Conservation (phyloP, 371 early-diverging fungal genomes). For the Mucor racemosus region DNA sequence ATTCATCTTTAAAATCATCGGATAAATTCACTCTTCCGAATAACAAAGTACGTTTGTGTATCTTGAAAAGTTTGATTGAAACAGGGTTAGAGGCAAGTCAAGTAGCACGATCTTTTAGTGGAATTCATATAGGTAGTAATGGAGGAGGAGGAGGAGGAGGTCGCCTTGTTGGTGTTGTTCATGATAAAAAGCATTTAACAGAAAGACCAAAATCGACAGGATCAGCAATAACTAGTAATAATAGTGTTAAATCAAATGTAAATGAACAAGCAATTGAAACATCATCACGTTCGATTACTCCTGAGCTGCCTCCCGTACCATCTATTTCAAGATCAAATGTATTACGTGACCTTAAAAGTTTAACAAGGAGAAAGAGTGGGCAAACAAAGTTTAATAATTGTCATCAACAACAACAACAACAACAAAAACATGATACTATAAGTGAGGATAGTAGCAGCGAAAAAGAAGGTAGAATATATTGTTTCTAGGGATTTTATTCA, state of each 20-base stretch:
- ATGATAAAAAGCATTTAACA: not conserved
- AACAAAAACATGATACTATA: not conserved
- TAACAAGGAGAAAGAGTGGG: constrained; percentile 36
- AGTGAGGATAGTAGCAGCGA: not conserved
- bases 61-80: constrained; percentile 47
- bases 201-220: constrained; percentile 26
- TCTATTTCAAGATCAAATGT: constrained; percentile 43
- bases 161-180: not conserved
- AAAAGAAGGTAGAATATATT: not conserved
- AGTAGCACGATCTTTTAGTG: constrained; percentile 12
- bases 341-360: constrained; percentile 40
- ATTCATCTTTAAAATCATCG: constrained; percentile 69
- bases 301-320: constrained; percentile 32
- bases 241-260: not conserved
- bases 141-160: not conserved
- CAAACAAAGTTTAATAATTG: not conserved
- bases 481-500: not conserved
- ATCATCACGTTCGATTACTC: not conserved
- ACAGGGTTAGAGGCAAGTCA: constrained; percentile 34
- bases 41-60: constrained; percentile 51
- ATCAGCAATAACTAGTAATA: not conserved
- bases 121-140: not conserved
- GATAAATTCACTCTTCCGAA: constrained; percentile 63
- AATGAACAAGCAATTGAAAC: not conserved
- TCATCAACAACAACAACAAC: not conserved